These are phyloP conservation scores for Psilocybe mexicana DNA, from an alignment of 1,284 basidiomycete species.

Conservation along the genomic window DNA sequence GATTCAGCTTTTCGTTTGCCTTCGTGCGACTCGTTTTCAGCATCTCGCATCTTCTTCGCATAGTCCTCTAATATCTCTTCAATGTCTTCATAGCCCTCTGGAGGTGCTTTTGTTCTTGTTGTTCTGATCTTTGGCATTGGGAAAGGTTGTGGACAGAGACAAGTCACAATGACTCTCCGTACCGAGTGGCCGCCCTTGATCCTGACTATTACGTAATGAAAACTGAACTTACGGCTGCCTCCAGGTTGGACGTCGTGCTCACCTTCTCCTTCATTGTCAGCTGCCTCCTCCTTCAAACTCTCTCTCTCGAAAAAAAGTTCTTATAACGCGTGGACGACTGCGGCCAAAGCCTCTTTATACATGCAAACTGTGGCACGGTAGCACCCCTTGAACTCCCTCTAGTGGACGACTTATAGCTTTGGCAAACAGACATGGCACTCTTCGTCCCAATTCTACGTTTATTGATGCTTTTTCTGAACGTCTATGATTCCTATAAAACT, in stretches of 20 bases:
- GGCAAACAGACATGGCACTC: constrained; percentile 54
- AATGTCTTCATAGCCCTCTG: constrained; percentile 97
- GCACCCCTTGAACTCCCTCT: constrained; percentile 1
- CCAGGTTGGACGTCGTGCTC: neutral
- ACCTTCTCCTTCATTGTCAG: neutral
- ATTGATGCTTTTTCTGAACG: constrained; percentile 71
- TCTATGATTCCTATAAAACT: constrained; percentile 82
- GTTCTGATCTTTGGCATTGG: constrained; percentile 96
- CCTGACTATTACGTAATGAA: constrained; percentile 16
- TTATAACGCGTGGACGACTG: constrained; percentile 24
- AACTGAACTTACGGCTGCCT: neutral
- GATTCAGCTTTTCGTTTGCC: constrained; percentile 97
- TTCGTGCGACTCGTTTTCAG: constrained; percentile 96
- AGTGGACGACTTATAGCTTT: constrained; percentile 7
- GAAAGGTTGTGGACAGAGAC: constrained; percentile 3
- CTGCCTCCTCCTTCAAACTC: neutral
- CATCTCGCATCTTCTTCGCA: constrained; percentile 95
- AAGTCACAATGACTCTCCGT: neutral
- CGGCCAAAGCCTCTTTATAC: constrained; percentile 16
- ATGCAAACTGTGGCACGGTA: constrained; percentile 14
- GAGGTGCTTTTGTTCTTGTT: constrained; percentile 91
- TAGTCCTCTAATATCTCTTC: constrained; percentile 92
- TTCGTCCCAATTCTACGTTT: constrained; percentile 68
- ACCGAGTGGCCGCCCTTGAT: neutral
- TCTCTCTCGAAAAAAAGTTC: constrained; percentile 1